Percentiles rank a stretch among this genome's conserved stretches.
phyloP scores from a whole-genome alignment of 1,284 basidiomycete genomes.

The Puccinia sorghi region DNA sequence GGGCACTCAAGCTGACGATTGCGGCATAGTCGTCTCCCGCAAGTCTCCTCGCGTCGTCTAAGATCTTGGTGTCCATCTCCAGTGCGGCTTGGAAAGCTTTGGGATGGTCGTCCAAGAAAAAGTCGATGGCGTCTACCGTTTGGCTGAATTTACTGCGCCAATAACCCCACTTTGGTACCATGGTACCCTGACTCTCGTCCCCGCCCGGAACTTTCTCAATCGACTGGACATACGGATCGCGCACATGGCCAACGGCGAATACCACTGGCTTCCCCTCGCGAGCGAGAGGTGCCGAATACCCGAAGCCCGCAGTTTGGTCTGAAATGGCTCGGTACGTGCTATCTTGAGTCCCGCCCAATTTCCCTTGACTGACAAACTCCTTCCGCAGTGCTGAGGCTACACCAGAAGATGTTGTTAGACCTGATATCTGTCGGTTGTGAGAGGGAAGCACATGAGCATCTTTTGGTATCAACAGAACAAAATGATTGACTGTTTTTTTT shows the following conservation, averaged over 20 bases:
- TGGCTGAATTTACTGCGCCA: conserved; percentile 55
- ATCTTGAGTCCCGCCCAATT: conserved; percentile 21
- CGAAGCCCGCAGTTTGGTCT: conserved; percentile 33
- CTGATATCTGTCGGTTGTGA: not conserved
- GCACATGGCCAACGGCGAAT: conserved; percentile 34
- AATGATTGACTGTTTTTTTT: too few relatives aligned
- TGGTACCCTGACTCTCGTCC: not conserved
- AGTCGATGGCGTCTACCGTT: conserved; percentile 54
- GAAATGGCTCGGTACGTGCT: conserved; percentile 30
- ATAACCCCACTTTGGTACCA: conserved; percentile 52
- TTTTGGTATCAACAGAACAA: too few relatives aligned
- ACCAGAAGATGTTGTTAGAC: conserved; percentile 35
- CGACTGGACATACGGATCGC: conserved; percentile 46
- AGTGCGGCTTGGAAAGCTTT: conserved; percentile 52
- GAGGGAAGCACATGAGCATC: too few relatives aligned
- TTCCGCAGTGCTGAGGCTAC: conserved; percentile 51
- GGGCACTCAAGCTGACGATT: conserved; percentile 56
- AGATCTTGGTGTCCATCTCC: conserved; percentile 54
- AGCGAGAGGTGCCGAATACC: not conserved
- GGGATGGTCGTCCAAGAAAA: conserved; percentile 56
- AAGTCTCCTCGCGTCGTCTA: conserved; percentile 55
- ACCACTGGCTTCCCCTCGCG: not conserved
- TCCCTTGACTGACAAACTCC: conserved; percentile 54
- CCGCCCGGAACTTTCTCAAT: not conserved
- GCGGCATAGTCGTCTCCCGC: conserved; percentile 56